Percentiles rank a stretch among this genome's conserved stretches.
Conservation (phyloP, 805 yeast species). For the Cyberlindnera samutprakarnensis region DNA sequence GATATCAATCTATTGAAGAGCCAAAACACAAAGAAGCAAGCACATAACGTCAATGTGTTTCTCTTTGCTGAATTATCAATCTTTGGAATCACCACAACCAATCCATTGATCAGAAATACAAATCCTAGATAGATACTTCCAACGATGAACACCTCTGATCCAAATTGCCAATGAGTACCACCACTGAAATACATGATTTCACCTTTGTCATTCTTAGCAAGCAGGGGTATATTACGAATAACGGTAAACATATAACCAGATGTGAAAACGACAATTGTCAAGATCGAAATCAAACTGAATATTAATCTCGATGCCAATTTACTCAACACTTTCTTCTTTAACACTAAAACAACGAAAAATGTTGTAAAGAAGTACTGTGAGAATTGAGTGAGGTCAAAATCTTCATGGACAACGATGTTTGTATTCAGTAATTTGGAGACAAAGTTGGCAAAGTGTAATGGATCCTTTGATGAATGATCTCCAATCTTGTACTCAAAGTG, state of each 20-base stretch:
- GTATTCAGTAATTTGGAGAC: slow-evolving; percentile 38
- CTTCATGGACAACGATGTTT: slow-evolving; percentile 34
- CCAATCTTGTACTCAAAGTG: slow-evolving; percentile 30
- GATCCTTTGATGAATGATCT: slow-evolving; percentile 26
- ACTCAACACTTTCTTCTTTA: slow-evolving; percentile 41
- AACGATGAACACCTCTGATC: slow-evolving; percentile 53
- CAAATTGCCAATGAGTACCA: slow-evolving; percentile 62
- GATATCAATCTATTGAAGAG: slow-evolving; percentile 13
- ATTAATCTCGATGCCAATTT: slow-evolving; percentile 20
- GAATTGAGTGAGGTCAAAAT: slow-evolving; percentile 37
- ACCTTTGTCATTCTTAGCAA: slow-evolving; percentile 44
- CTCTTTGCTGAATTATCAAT: slow-evolving; percentile 10
- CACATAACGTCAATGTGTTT: slow-evolving; percentile 4
- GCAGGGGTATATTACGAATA: slow-evolving; percentile 54
- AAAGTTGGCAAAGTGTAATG: slow-evolving; percentile 46
- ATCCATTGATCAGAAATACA: slow-evolving; percentile 30
- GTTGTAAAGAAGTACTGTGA: slow-evolving; percentile 37
- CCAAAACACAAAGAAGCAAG: slow-evolving; percentile 14
- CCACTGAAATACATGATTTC: slow-evolving; percentile 54
- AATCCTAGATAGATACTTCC: slow-evolving; percentile 42
- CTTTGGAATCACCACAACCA: slow-evolving; percentile 32
- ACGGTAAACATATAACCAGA: slow-evolving; percentile 62
- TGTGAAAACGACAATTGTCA: slow-evolving; percentile 36
- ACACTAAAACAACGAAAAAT: slow-evolving; percentile 34
- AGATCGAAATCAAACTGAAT: slow-evolving; percentile 28